Conservation (phyloP, 331 rosid species). For the Prunus yedoensis region DNA sequence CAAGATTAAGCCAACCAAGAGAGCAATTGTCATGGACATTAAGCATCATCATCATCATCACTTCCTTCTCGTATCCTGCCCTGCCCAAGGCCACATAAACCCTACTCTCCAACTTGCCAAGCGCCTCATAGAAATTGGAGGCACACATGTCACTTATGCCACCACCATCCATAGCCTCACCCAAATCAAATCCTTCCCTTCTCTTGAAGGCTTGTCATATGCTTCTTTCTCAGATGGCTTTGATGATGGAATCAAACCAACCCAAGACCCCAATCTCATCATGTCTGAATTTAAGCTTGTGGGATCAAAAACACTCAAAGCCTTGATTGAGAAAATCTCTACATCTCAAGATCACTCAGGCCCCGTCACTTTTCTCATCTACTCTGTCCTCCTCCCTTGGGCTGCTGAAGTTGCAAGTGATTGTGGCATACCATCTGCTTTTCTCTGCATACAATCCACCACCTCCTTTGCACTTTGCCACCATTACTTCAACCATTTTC, state of each 20-base stretch:
- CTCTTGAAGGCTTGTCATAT: slow-evolving; percentile 32
- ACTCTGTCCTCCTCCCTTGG: slow-evolving; percentile 33
- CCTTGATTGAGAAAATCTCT: slow-evolving; percentile 21
- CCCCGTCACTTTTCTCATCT: slow-evolving; percentile 35
- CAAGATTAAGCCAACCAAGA: background rate
- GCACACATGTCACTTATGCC: slow-evolving; percentile 30
- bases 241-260: slow-evolving; percentile 25
- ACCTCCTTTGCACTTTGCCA: slow-evolving; percentile 21
- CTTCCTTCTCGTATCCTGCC: slow-evolving; percentile 23
- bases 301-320: slow-evolving; percentile 28
- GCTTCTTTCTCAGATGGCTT: slow-evolving; percentile 55
- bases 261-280: background rate
- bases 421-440: slow-evolving; percentile 17
- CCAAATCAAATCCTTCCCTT: slow-evolving; percentile 16
- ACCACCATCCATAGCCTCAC: slow-evolving; percentile 19
- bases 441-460: slow-evolving; percentile 22
- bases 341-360: slow-evolving; percentile 4
- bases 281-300: slow-evolving; percentile 34
- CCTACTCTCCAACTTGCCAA: slow-evolving; percentile 42
- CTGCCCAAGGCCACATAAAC: slow-evolving; percentile 38
- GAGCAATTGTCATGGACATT: background rate
- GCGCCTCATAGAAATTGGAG: slow-evolving; percentile 19
- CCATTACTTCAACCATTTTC: slow-evolving; percentile 20
- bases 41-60: slow-evolving; percentile 5
- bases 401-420: slow-evolving; percentile 33